Base-by-base conservation (phyloP, 495 filamentous ascomycete genomes). In the Delitschia confertaspora region DNA sequence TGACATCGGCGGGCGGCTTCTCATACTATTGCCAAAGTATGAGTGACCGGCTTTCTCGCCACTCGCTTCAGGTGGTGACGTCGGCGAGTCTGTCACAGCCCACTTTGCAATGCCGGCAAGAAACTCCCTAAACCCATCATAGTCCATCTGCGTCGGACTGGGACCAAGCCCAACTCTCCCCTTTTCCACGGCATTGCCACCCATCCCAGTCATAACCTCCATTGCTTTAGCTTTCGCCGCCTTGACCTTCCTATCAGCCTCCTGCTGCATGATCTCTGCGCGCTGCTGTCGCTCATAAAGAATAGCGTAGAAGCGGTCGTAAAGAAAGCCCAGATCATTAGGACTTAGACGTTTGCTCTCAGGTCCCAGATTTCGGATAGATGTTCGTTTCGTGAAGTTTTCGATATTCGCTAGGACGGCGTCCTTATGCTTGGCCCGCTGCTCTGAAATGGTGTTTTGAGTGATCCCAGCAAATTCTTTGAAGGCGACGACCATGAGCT, bases 401-500 rank as follows among this genome's bases (percentile, higher is more conserved):
- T 96, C 93, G 51, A 98, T 98, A 49, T 84, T 94, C 52, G 83
- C 83, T 22, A 98, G 65, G 9, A 98, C 88, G 2, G 80, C 79
- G 57, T 87, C 85, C 62, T 95, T 96, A 63, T 94, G 87, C 59
- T 88, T 94, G 11, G 80, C 69, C 16, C 91, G 83, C 49, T 93
- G 77, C 48, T 96, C 91, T 2, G 76, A 79, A 40, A 98, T 87
- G 26, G 82, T 95, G 53, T 74, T 79, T 56, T 96, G 89, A 0
- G 91, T 98, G 56, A 98, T 94, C 6, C 78, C 85, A 1, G 89
- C 80, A 54, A 98, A 98, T 55, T 98, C 91, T 47, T 93, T 95
- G 69, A 96, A 96, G 9, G 91, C 91, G 3, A 95, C 88, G 2
- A 98, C 91, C 85, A 98, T 95, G 40, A 98, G 71, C 57, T 96